A percentile compares a stretch with the other conserved stretches of the same genome.
Conservation (phyloP, 495 filamentous ascomycete species). For the Hapsidospora chrysogenum region DNA sequence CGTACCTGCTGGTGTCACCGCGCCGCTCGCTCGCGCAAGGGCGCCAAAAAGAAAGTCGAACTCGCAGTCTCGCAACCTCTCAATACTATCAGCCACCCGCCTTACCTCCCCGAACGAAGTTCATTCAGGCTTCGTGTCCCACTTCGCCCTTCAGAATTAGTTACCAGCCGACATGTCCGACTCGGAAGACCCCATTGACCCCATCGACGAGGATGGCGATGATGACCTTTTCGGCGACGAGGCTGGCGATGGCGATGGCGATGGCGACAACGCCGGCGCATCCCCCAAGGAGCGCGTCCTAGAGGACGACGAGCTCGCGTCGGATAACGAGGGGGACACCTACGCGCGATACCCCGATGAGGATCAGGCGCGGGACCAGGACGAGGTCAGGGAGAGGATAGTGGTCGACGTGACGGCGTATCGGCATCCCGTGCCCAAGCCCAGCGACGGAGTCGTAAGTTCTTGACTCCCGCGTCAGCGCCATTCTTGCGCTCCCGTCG, state of each 20-base stretch:
- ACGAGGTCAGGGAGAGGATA: slow-evolving; percentile 31
- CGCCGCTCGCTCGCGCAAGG: neutral
- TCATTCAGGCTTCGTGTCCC: neutral
- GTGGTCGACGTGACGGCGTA: slow-evolving; percentile 41
- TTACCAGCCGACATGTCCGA: slow-evolving; percentile 34
- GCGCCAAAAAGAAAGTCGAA: slow-evolving; percentile 1
- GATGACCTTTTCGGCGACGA: slow-evolving; percentile 53
- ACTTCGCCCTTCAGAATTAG: neutral
- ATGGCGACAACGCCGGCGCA: slow-evolving; percentile 6
- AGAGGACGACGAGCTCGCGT: slow-evolving; percentile 63
- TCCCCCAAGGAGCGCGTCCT: slow-evolving; percentile 12
- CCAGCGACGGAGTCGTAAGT: slow-evolving; percentile 47
- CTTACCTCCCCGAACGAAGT: slow-evolving; percentile 14
- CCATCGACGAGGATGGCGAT: slow-evolving; percentile 34
- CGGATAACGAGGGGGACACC: slow-evolving; percentile 42
- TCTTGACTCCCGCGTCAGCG: too few species aligned
- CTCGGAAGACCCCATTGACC: slow-evolving; percentile 29
- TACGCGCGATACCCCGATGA: slow-evolving; percentile 16
- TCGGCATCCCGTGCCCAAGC: slow-evolving; percentile 51
- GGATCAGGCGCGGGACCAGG: slow-evolving; percentile 28
- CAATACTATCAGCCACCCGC: slow-evolving; percentile 21
- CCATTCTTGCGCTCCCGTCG: neutral
- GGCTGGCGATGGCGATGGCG: slow-evolving; percentile 24
- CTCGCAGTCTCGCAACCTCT: neutral
- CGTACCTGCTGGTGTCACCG: neutral